Conservation (phyloP, 257 asterid genomes). For the Nicotiana attenuata region DNA sequence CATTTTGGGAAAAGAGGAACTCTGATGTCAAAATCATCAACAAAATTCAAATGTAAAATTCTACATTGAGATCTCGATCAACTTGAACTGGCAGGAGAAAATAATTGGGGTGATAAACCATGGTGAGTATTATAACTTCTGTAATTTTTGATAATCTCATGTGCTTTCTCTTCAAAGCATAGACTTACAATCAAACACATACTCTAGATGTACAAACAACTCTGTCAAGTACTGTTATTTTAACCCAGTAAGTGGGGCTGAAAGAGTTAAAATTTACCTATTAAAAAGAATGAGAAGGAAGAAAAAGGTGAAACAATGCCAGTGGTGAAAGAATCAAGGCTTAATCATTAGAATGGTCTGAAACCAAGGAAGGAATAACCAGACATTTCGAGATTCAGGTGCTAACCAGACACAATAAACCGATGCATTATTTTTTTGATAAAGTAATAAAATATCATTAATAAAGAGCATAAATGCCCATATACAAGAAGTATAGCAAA, state of each 20-base stretch:
- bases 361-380: neutral
- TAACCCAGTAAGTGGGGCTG: neutral
- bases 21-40: neutral
- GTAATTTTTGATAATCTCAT: neutral
- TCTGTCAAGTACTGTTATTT: neutral
- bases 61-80: neutral
- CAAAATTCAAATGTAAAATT: neutral
- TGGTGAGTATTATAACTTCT: neutral
- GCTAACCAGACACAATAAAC: neutral
- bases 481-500: no score
- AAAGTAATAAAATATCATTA: no score
- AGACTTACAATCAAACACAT: neutral
- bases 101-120: neutral
- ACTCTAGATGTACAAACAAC: neutral
- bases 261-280: neutral
- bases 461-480: no score
- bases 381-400: neutral
- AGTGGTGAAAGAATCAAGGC: neutral
- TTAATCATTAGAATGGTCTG: conserved; percentile 1
- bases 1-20: neutral
- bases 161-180: neutral
- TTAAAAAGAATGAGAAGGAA: neutral
- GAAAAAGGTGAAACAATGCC: neutral
- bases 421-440: neutral
- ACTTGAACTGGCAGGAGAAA: neutral